phyloP scores from a whole-genome alignment of 345 rosid species.

The Kandelia obovata region DNA sequence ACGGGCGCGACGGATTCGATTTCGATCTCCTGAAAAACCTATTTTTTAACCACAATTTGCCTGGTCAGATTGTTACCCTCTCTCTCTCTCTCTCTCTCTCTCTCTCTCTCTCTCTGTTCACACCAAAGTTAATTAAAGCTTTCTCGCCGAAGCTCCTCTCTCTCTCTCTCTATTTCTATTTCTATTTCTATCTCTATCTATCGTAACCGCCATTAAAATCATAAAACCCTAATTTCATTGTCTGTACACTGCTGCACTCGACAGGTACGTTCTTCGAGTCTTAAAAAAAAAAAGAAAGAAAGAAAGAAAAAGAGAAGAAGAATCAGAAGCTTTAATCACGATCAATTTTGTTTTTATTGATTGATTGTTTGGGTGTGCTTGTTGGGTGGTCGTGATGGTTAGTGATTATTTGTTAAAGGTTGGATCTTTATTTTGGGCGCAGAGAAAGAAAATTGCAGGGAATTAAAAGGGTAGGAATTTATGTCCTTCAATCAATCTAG shows the following conservation, averaged over 20 bases:
- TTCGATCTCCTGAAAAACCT: constrained; percentile 54
- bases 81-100: background rate
- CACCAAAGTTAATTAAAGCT: too few relatives aligned
- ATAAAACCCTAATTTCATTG: constrained; percentile 62
- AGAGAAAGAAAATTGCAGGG: constrained; percentile 14
- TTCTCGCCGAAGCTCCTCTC: too few relatives aligned
- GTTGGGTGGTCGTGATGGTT: background rate
- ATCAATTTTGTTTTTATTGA: background rate
- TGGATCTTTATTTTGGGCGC: constrained; percentile 18
- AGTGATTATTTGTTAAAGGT: too few relatives aligned
- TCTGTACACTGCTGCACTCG: constrained; percentile 19
- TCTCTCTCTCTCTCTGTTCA: background rate
- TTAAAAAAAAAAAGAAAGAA: too few relatives aligned
- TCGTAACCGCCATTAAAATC: background rate
- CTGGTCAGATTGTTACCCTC: too few relatives aligned
- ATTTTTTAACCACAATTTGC: constrained; percentile 19
- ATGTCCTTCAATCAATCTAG: constrained; percentile 98
- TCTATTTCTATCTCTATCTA: too few relatives aligned
- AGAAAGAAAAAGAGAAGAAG: too few relatives aligned
- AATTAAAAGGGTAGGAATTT: constrained; percentile 42
- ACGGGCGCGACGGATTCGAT: constrained; percentile 31
- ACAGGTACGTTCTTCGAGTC: constrained; percentile 16
- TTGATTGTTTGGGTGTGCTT: background rate
- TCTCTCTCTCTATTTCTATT: background rate
- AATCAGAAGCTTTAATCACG: constrained; percentile 14